Evolutionary conservation across 805 yeast genomes (phyloP).

Genomic region (Diddensiella santjacobensis): DNA sequence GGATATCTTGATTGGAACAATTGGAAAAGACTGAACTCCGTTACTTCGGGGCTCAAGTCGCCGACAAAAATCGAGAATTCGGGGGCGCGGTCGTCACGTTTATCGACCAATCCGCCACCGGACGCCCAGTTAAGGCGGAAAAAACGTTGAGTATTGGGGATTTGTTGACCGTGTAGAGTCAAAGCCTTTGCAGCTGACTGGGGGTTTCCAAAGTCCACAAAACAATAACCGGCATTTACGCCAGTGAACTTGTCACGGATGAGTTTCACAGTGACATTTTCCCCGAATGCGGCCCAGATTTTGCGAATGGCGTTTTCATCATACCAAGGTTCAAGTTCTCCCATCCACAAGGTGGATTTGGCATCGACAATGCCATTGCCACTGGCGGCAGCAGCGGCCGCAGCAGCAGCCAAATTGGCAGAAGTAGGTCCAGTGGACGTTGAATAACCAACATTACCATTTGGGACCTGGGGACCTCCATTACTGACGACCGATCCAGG

Average conservation of each 20-base stretch:
- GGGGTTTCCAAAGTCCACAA: conserved; percentile 64
- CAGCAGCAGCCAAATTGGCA: not conserved
- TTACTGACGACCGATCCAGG: not conserved
- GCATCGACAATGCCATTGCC: conserved; percentile 19
- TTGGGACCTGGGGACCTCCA: not conserved
- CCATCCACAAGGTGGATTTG: conserved; percentile 55
- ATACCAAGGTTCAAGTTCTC: conserved; percentile 83
- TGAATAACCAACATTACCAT: not conserved
- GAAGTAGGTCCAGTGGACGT: not conserved
- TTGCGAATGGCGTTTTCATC: conserved; percentile 62
- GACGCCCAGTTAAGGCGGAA: conserved; percentile 83
- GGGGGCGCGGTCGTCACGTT: conserved; percentile 31
- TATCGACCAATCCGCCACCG: conserved; percentile 41
- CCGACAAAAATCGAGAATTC: conserved; percentile 82
- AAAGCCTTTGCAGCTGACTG: conserved; percentile 65
- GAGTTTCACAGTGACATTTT: conserved; percentile 59
- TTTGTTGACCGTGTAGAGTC: conserved; percentile 59
- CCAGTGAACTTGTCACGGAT: conserved; percentile 60
- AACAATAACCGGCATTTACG: conserved; percentile 66
- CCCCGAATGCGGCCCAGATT: conserved; percentile 72
- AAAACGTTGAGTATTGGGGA: conserved; percentile 57
- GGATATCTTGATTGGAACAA: conserved; percentile 67
- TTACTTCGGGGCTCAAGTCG: conserved; percentile 70
- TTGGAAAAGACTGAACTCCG: conserved; percentile 61
- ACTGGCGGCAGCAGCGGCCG: not conserved